phyloP scores from a whole-genome alignment of 257 asterid genomes.

The Rhazya stricta region DNA sequence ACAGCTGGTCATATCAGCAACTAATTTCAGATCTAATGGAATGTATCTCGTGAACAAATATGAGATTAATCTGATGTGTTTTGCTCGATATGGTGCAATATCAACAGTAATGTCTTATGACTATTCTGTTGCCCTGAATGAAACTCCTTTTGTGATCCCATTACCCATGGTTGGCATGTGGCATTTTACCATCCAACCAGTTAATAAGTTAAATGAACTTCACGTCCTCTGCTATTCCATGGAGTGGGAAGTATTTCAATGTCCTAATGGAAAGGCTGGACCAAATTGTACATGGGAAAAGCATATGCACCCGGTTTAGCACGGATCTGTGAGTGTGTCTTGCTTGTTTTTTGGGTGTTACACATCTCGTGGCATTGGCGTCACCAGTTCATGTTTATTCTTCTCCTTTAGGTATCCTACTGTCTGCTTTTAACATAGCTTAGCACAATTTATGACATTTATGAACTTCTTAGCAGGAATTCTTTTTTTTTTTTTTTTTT shows the following conservation, averaged over 20 bases:
- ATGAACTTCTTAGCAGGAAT: background rate
- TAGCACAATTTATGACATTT: background rate
- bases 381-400: background rate
- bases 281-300: slow-evolving; percentile 56
- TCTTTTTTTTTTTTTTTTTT: background rate
- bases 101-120: slow-evolving; percentile 49
- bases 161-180: slow-evolving; percentile 72
- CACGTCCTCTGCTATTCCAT: slow-evolving; percentile 39
- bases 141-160: slow-evolving; percentile 47
- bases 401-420: background rate
- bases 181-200: slow-evolving; percentile 53
- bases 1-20: slow-evolving; percentile 42
- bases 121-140: slow-evolving; percentile 55
- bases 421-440: background rate
- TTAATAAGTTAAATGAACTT: slow-evolving; percentile 36
- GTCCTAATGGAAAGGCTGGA: slow-evolving; percentile 72
- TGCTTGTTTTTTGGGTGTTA: background rate
- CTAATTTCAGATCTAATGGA: slow-evolving; percentile 36
- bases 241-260: slow-evolving; percentile 54
- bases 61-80: slow-evolving; percentile 43
- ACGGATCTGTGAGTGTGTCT: slow-evolving; percentile 5
- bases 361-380: background rate
- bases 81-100: slow-evolving; percentile 50
- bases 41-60: slow-evolving; percentile 22
- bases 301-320: slow-evolving; percentile 63